Evolutionary conservation across 257 asterid genomes (phyloP).

Genomic region (Primulina tabacum): DNA sequence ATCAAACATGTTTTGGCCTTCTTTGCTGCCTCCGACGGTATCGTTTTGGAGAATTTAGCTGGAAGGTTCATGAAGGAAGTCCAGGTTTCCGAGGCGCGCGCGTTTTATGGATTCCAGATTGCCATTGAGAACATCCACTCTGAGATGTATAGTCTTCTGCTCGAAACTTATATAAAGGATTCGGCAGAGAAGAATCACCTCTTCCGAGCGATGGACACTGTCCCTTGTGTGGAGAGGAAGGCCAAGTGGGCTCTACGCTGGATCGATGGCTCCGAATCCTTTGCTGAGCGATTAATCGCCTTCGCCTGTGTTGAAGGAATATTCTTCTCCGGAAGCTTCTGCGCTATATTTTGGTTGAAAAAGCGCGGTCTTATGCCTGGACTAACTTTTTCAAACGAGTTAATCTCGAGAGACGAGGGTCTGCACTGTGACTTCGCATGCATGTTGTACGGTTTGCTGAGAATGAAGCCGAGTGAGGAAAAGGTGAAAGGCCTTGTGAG

Average conservation of each 20-base stretch:
- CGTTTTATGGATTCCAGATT: slow-evolving; percentile 65
- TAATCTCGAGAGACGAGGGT: slow-evolving; percentile 61
- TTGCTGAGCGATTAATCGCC: slow-evolving; percentile 77
- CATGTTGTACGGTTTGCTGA: slow-evolving; percentile 62
- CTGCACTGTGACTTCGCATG: slow-evolving; percentile 92
- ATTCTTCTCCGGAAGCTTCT: slow-evolving; percentile 77
- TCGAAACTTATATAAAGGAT: slow-evolving; percentile 74
- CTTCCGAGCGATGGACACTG: slow-evolving; percentile 74
- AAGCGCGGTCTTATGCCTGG: slow-evolving; percentile 95
- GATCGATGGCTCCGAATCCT: slow-evolving; percentile 82
- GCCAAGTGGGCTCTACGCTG: slow-evolving; percentile 92
- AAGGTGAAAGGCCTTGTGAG: slow-evolving; percentile 53
- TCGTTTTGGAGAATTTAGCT: slow-evolving; percentile 89
- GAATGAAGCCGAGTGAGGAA: slow-evolving; percentile 66
- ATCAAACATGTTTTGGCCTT: slow-evolving; percentile 83
- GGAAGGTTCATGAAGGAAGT: slow-evolving; percentile 96
- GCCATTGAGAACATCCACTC: slow-evolving; percentile 70
- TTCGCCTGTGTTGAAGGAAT: slow-evolving; percentile 95
- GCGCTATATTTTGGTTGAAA: slow-evolving; percentile 86
- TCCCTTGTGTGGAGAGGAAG: slow-evolving; percentile 80
- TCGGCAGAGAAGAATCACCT: slow-evolving; percentile 55
- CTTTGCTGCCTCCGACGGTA: slow-evolving; percentile 96
- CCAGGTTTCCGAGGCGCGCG: slow-evolving; percentile 92
- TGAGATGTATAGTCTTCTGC: slow-evolving; percentile 65
- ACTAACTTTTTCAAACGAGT: slow-evolving; percentile 60